Evolutionary conservation across 2,329 filamentous ascomycete genomes (phyloP), one percentile per base, ranked within the genome.

Genomic region (Fusarium anguioides): DNA sequence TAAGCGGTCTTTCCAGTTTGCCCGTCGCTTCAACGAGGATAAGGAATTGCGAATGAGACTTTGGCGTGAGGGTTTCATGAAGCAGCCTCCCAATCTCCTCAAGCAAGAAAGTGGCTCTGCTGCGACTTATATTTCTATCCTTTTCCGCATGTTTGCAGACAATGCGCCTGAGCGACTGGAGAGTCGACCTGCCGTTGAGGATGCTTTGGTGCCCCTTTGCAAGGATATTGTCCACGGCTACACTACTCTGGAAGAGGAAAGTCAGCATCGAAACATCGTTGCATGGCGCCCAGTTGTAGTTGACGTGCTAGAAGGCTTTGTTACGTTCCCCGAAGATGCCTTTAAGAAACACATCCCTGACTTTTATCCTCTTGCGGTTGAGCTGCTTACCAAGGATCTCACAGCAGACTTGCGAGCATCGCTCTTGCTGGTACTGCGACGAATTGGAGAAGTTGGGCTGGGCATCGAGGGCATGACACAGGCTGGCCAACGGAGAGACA

Each of bases 31-130:
- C 84, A 99, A 99, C 78, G 93, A 94, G 66, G 94, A 99, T 80
- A 97, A 97, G 79, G 96, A 98, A 70, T 84, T 99, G 35, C 89
- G 96, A 42, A 97, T 97, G 86, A 89, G 93, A 18, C 84, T 99
- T 18, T 99, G 96, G 93, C 87, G 94, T 48, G 96, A 99, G 77
- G 96, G 96, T 1, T 99, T 99, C 84, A 99, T 99, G 96, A 97
- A 97, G 81, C 96, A 99, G 76, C 95, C 96, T 17, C 96, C 96
- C 4, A 99, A 99, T 74, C 84, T 99, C 14, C 86, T 99, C 27
- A 99, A 99, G 81, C 96, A 99, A 77, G 96, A 99, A 81, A 93
- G 89, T 63, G 95, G 96, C 37, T 92, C 91, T 54, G 96, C 96
- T 1, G 92, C 93, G 4, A 97, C 96, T 3, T 99, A 99, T 77